Percentiles rank a stretch among this genome's conserved stretches.
These are phyloP conservation scores for Cercospora sp. DNA, from an alignment of 2,329 filamentous ascomycete genomes.

Conservation along the genomic window DNA sequence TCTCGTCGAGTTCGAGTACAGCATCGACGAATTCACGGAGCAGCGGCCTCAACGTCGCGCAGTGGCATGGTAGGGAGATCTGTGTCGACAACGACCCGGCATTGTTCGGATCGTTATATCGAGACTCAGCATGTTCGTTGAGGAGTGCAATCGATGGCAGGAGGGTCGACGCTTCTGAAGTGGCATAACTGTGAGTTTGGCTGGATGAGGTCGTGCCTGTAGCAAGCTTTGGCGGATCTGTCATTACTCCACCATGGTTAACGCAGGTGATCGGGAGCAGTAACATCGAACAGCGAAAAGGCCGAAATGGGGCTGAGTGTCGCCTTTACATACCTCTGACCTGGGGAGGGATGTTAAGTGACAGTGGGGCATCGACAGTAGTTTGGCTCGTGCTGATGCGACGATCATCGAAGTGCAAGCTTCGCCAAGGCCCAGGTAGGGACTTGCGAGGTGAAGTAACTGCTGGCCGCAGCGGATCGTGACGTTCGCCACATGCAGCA, in stretches of 20 bases:
- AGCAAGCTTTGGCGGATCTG: constrained; percentile 24
- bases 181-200: constrained; percentile 8
- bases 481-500: constrained; percentile 20
- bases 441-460: constrained; percentile 24
- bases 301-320: constrained; percentile 6
- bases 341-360: constrained; percentile 28
- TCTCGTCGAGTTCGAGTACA: constrained; percentile 30
- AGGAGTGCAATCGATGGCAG: constrained; percentile 35
- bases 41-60: constrained; percentile 29
- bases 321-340: constrained; percentile 27
- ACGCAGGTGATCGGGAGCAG: constrained; percentile 10
- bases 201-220: constrained; percentile 11
- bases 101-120: constrained; percentile 24
- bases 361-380: constrained; percentile 23
- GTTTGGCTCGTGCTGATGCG: constrained; percentile 21
- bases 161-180: constrained; percentile 20
- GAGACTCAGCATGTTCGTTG: constrained; percentile 24
- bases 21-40: constrained; percentile 32
- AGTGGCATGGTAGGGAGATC: constrained; percentile 29
- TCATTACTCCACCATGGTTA: constrained; percentile 24
- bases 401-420: constrained; percentile 26
- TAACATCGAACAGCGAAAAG: constrained; percentile 17
- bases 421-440: constrained; percentile 26
- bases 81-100: constrained; percentile 26
- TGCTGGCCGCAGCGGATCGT: constrained; percentile 20